A percentile compares a stretch with the other conserved stretches of the same genome.
Evolutionary conservation across 2,329 filamentous ascomycete species (phyloP).

Genomic region (Penicillium corylophilum): DNA sequence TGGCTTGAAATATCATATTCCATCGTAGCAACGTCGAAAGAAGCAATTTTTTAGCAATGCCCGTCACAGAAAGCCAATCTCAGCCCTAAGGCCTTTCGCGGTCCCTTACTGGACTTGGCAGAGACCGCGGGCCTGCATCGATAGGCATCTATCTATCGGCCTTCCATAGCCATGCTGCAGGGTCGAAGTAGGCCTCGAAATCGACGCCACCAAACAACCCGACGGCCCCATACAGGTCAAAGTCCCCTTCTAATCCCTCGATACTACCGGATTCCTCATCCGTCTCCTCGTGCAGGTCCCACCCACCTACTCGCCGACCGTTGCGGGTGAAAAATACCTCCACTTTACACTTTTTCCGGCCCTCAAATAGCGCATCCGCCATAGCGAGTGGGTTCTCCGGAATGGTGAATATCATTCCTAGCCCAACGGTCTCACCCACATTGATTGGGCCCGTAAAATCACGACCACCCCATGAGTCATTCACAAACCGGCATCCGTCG

Average conservation of each 20-base stretch:
- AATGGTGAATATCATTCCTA: conserved; percentile 56
- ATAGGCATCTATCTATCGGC: conserved; percentile 15
- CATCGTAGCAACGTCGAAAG: neutral
- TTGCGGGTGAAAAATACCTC: conserved; percentile 62
- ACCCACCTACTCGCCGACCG: conserved; percentile 52
- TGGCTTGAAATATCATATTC: neutral
- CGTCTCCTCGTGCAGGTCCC: conserved; percentile 61
- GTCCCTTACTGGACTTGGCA: neutral
- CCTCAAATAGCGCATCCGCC: conserved; percentile 12
- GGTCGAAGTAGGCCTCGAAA: conserved; percentile 56
- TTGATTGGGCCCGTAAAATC: conserved; percentile 57
- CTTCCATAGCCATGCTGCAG: conserved; percentile 48
- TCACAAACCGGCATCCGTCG: conserved; percentile 63
- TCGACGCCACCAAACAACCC: conserved; percentile 63
- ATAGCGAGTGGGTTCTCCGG: conserved; percentile 39
- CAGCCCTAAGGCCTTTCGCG: conserved; percentile 10
- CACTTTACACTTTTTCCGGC: conserved; percentile 37
- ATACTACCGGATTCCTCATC: conserved; percentile 59
- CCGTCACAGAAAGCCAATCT: neutral
- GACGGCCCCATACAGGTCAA: conserved; percentile 61
- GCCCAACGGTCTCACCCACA: conserved; percentile 56
- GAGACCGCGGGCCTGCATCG: neutral
- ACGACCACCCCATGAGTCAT: conserved; percentile 59
- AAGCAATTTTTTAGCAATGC: neutral
- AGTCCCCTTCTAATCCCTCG: conserved; percentile 66